Percentiles rank a stretch among this genome's conserved stretches.
Evolutionary conservation across 2,329 filamentous ascomycete species (phyloP).

Genomic region (Curvularia verruculosa): DNA sequence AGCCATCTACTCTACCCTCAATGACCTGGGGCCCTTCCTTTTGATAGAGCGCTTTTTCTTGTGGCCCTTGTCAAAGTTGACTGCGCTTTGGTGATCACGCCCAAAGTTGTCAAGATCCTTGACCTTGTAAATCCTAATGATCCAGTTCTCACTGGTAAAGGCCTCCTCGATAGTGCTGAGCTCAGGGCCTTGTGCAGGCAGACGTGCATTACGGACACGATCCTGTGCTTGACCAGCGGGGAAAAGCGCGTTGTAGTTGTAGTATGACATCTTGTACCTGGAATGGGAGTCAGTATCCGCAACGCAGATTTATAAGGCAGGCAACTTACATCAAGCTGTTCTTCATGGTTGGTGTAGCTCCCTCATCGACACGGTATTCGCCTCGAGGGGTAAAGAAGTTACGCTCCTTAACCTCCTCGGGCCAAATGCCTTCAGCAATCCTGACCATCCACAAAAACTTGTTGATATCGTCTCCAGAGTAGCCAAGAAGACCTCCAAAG

Average conservation of each 20-base stretch:
- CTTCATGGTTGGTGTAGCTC: constrained; percentile 95
- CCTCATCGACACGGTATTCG: constrained; percentile 93
- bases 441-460: constrained; percentile 99
- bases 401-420: constrained; percentile 97
- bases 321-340: constrained; percentile 93
- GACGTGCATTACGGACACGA: constrained; percentile 78
- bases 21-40: constrained; percentile 72
- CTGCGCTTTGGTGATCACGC: constrained; percentile 76
- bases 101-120: constrained; percentile 98
- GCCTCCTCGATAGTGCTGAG: constrained; percentile 93
- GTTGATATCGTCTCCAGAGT: constrained; percentile 99
- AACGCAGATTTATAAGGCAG: neutral
- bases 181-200: constrained; percentile 84
- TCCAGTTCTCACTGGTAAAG: constrained; percentile 99
- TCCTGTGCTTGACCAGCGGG: constrained; percentile 88
- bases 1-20: constrained; percentile 71
- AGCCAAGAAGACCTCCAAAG: constrained; percentile 93
- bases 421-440: constrained; percentile 99
- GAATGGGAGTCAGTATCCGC: constrained; percentile 32
- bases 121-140: constrained; percentile 99
- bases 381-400: constrained; percentile 93
- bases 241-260: constrained; percentile 95
- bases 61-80: constrained; percentile 76
- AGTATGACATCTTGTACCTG: constrained; percentile 99
- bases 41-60: constrained; percentile 82